Percentiles rank a stretch among this genome's conserved stretches.
phyloP scores from a whole-genome alignment of 768 basidiomycete species.

The Daedalea quercina region DNA sequence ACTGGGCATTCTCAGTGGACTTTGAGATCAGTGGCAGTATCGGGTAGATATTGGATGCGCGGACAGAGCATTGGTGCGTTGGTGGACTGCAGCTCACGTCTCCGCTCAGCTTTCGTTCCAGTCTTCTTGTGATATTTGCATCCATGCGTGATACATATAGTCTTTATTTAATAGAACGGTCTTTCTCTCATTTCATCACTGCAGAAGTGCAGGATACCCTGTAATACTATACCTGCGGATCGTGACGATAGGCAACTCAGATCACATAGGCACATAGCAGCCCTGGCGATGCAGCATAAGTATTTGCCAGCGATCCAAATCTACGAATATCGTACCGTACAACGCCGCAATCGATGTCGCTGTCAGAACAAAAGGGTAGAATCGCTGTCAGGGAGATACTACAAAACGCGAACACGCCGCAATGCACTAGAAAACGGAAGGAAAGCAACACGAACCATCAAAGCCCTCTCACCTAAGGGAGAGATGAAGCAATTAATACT shows the following conservation, averaged over 20 bases:
- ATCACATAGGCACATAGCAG: too few species aligned
- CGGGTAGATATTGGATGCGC: background rate
- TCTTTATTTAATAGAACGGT: background rate
- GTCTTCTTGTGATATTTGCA: background rate
- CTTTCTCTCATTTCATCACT: background rate
- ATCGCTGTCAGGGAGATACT: background rate
- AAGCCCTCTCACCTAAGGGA: background rate
- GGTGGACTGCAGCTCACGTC: background rate
- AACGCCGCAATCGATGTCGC: background rate
- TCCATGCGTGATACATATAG: background rate
- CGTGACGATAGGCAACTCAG: background rate
- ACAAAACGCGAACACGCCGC: background rate
- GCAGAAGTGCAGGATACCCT: background rate
- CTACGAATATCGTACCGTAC: background rate
- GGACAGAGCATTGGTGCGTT: background rate
- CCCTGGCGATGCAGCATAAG: too few species aligned
- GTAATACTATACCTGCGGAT: background rate
- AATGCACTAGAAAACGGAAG: background rate
- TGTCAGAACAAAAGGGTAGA: background rate
- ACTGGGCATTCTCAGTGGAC: background rate
- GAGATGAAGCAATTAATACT: slow-evolving; percentile 36
- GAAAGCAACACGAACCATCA: background rate
- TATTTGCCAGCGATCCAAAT: too few species aligned
- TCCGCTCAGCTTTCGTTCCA: background rate
- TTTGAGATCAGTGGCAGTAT: background rate